Base-by-base conservation (phyloP, 1,284 basidiomycete species). In the Phenoliferia sp. region DNA sequence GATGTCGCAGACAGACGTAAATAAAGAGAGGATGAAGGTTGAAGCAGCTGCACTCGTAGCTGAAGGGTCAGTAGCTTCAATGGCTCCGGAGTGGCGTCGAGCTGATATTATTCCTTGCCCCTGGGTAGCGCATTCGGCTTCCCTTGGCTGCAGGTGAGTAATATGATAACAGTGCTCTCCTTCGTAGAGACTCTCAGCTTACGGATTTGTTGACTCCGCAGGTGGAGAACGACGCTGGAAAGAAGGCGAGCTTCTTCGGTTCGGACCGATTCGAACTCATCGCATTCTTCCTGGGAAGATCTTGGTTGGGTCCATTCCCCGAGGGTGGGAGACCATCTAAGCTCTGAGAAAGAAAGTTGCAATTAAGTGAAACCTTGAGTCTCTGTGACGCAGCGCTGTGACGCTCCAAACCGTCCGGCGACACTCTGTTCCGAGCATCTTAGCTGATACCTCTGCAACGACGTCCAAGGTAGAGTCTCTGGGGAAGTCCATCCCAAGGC, bases 181-280 rank as follows among this genome's bases (percentile, higher is more conserved):
- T 22, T 44, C 39, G 39, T n/a, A n/a, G n/a, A n/a, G n/a, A n/a
- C 39, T 44, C 39, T 44, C 39, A 44, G 22, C 12, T 44, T 12
- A 44, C 12, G 15, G 22, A 44, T 22, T 44, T 15, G 22, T 22
- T 12, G 22, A 44, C 12, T 44, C 39, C 39, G 15, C 39, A 44
- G 39, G 39, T 44, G 39, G 39, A 67, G 62, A 64, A 63, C 28
- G 63, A 64, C 2, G 55, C 54, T 16, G 71, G 71, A 10, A 26
- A 63, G 33, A 64, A 59, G 52, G 54, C 59, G 4, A 32, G 35
- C 17, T 69, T 73, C 62, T 73, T 69, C n/a, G 71, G 71, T 3
- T 55, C 67, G 28, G 71, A 73, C 62, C 66, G 71, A 7, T 71
- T 73, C 60, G 71, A 73, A 36, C 50, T 62, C 15, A 73, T 73